phyloP scores from a whole-genome alignment of 2,329 filamentous ascomycete species.

The Apiospora koreana region DNA sequence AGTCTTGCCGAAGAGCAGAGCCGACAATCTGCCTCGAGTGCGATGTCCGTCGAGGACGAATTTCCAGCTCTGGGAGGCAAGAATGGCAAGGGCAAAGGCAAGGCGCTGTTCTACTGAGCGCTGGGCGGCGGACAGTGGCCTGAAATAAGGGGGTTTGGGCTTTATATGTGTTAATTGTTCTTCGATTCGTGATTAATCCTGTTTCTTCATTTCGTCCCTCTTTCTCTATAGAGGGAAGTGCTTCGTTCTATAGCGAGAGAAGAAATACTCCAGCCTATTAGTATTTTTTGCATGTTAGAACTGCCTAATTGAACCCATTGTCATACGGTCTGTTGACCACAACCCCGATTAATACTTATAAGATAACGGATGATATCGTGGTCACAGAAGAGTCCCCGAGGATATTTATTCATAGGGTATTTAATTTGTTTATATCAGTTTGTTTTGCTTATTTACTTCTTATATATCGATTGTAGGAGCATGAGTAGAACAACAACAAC shows the following conservation, averaged over 20 bases:
- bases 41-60: constrained; percentile 22
- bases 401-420: neutral
- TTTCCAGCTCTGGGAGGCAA: constrained; percentile 28
- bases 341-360: neutral
- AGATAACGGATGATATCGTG: neutral
- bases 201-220: constrained; percentile 12
- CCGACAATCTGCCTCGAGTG: constrained; percentile 24
- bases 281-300: neutral
- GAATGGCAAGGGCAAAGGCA: constrained; percentile 27
- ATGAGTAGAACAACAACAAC: neutral
- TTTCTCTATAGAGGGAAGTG: neutral
- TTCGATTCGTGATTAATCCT: constrained; percentile 16
- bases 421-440: neutral
- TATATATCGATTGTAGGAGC: neutral
- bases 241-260: neutral
- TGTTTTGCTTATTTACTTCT: neutral
- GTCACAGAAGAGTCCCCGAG: neutral
- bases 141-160: neutral
- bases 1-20: constrained; percentile 58
- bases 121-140: neutral
- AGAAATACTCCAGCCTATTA: neutral
- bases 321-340: neutral
- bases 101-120: constrained; percentile 8
- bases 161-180: neutral
- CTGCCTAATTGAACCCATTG: neutral